Base-by-base conservation (phyloP, 2,329 filamentous ascomycete species). In the Monilinia vaccinii-corymbosi region DNA sequence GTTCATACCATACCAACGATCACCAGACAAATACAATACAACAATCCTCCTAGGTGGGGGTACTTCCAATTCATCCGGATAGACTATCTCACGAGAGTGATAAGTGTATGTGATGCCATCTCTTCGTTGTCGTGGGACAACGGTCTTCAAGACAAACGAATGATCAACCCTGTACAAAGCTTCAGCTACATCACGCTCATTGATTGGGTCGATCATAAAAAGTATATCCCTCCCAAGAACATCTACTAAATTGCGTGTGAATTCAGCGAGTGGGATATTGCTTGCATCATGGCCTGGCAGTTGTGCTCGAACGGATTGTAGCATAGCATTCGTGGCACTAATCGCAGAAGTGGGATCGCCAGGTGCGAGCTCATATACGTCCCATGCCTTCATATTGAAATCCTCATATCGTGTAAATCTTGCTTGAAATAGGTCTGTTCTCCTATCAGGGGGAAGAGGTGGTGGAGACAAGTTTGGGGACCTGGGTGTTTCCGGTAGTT, bases 91-190 rank as follows among this genome's bases (percentile, higher is more conserved):
- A 4, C 51, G 38, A 16, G 51, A 55, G 1, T 23, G 14, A 44
- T 55, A 34, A 11, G 1, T 18, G 28, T 32, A 32, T 14, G 34
- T 36, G n/a, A 28, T 3, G 10, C 28, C 28, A 44, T 55, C 16
- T 8, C 8, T 4, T 44, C n/a, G 51, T 23, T 28, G 38, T 32
- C 21, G 21, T 23, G n/a, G 28, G 16, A 28, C 21, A n/a, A 44
- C 51, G 2, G 51, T 55, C 28, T 44, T 44, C 9, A 55, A 21
- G 28, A 55, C 38, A 32, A 55, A 55, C 23, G 51, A 55, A 44
- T 44, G 8, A 11, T 23, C 31, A 21, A 55, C 7, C n/a, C 38
- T 44, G 21, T 55, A 55, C 21, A 55, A 32, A 11, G 4, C 4
- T 34, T 55, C 51, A 32, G 51, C 51, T 1, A 55, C 51, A 8